Evolutionary conservation across 352 stramenopile genomes (phyloP).

Genomic region (Thalassiosira pacifica): DNA sequence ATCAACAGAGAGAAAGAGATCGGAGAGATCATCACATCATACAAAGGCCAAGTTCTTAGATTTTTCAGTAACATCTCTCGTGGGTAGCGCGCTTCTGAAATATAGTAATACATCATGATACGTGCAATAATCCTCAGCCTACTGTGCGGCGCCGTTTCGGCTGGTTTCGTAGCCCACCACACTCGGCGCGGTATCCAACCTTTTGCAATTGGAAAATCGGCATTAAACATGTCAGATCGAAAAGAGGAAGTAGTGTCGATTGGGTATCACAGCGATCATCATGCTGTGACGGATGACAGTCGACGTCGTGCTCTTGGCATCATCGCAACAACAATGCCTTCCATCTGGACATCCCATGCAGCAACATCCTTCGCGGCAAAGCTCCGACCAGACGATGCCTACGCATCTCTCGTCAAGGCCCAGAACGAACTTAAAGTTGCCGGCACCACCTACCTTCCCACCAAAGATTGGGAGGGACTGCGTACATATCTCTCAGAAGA

Average conservation of each 20-base stretch:
- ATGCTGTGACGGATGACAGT: not conserved
- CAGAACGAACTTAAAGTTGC: slow-evolving; percentile 22
- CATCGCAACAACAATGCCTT: not conserved
- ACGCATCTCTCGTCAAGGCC: slow-evolving; percentile 19
- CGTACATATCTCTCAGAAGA: slow-evolving; percentile 5
- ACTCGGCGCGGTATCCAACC: too few relatives aligned
- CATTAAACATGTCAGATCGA: not conserved
- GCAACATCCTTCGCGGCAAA: not conserved
- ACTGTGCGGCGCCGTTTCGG: not conserved
- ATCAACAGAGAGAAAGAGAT: too few relatives aligned
- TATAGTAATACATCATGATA: not conserved
- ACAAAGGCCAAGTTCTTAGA: too few relatives aligned
- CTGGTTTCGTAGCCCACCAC: not conserved
- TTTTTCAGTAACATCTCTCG: too few relatives aligned
- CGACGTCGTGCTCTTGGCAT: not conserved
- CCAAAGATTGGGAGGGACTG: slow-evolving; percentile 26
- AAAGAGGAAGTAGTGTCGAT: not conserved
- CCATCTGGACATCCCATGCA: not conserved
- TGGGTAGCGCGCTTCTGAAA: too few relatives aligned
- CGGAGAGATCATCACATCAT: too few relatives aligned
- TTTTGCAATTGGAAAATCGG: not conserved
- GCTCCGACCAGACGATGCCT: slow-evolving; percentile 30
- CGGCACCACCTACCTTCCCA: slow-evolving; percentile 29
- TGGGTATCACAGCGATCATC: too few relatives aligned
- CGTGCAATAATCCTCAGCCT: not conserved